Base-by-base conservation (phyloP, 805 yeast genomes). In the Candida taoyuanica region DNA sequence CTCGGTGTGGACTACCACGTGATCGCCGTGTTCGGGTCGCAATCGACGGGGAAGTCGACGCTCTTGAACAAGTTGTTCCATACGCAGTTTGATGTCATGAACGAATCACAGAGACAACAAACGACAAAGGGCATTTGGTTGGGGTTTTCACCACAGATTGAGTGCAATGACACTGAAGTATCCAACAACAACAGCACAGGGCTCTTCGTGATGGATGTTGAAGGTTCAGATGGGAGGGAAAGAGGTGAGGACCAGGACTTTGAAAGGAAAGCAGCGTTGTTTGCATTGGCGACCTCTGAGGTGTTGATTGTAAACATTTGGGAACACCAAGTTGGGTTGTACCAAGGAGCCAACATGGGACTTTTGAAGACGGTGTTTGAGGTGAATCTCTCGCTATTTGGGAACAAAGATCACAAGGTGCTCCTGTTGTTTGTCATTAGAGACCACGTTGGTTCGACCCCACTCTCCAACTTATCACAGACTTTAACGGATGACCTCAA, bases 201-300 rank as follows among this genome's bases (percentile, higher is more conserved):
- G 46, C 68, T 87, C 9, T 72, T 86, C 44, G 94, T 93, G 3
- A 74, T 93, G 73, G 98, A 93, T 58, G 98, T 93, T n/a, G 98
- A 93, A 64, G 98, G 98, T 34, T 89, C 97, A 1, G 98, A 93
- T 64, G 98, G 98, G 34, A 74, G 96, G 43, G 98, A 93, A 63
- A 75, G 97, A 39, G 98, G 98, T 18, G 98, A 93, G 53, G 98
- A 93, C 62, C 97, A 93, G 62, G 98, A 93, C 63, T 93, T 93
- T 60, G 98, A 93, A 63, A 75, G 98, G 41, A 93, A 93, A 52
- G 89, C 96, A 2, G 98, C 98, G 0, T 66, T 93, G 30, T 93
- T 93, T 67, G 98, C 98, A 0, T 68, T 93, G 44, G 77, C 97
- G 9, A 89, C 96, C 0, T 79, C 93, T 13, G 98, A 93, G 56